Evolutionary conservation across 805 yeast species (phyloP).

Genomic region (Yamadazyma phyllophila): DNA sequence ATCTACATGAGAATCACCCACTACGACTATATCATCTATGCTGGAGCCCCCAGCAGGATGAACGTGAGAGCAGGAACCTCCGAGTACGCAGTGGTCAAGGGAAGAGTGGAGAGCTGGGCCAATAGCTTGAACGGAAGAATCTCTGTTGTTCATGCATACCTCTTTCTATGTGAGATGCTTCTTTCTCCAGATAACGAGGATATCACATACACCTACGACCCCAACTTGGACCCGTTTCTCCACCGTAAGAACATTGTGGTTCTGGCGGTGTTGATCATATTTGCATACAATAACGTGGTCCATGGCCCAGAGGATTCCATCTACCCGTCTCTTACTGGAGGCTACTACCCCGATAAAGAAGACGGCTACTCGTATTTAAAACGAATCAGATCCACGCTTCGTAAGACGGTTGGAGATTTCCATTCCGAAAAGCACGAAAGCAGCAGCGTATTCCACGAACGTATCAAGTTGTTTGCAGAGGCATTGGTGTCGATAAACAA

Average conservation of each 20-base stretch:
- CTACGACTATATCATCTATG: conserved; percentile 28
- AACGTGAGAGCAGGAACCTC: conserved; percentile 56
- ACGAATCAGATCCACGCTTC: conserved; percentile 50
- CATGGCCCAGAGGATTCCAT: conserved; percentile 46
- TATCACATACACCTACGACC: conserved; percentile 44
- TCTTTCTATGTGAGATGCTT: conserved; percentile 61
- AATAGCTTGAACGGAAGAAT: conserved; percentile 46
- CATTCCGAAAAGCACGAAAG: conserved; percentile 12
- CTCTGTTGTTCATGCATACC: conserved; percentile 58
- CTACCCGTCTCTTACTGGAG: conserved; percentile 17
- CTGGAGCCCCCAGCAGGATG: conserved; percentile 32
- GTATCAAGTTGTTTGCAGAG: conserved; percentile 40
- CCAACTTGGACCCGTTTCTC: conserved; percentile 48
- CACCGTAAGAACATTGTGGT: conserved; percentile 42
- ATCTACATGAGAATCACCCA: conserved; percentile 27
- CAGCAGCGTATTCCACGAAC: conserved; percentile 31
- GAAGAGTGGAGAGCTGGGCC: conserved; percentile 54
- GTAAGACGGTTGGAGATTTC: conserved; percentile 34
- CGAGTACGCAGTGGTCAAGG: conserved; percentile 48
- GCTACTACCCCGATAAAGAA: conserved; percentile 17
- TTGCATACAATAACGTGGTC: conserved; percentile 50
- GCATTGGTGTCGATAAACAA: conserved; percentile 37
- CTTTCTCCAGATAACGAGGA: conserved; percentile 52
- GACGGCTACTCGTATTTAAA: conserved; percentile 51
- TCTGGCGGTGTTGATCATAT: conserved; percentile 43